Conservation (phyloP, 2,329 filamentous ascomycete genomes). For the Colletotrichum higginsianum region DNA sequence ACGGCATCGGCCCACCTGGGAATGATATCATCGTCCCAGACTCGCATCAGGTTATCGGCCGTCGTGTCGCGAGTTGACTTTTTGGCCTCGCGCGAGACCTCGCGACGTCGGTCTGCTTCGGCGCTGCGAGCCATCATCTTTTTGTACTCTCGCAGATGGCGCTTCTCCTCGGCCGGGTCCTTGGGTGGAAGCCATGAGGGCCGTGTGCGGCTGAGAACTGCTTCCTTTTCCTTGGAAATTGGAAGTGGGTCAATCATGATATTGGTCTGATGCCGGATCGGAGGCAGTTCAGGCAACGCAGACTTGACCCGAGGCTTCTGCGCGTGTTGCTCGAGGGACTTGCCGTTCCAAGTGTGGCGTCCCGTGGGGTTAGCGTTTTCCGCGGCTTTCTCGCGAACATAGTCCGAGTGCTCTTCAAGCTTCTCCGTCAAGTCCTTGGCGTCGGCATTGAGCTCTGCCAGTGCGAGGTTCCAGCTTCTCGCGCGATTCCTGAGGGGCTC, state of each 20-base stretch:
- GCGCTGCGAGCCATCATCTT: conserved; percentile 81
- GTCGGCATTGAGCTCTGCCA: conserved; percentile 79
- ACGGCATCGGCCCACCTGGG: conserved; percentile 83
- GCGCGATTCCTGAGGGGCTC: conserved; percentile 69
- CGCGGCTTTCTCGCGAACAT: conserved; percentile 45
- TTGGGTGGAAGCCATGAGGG: conserved; percentile 91
- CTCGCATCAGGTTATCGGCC: conserved; percentile 68
- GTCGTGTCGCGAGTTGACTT: conserved; percentile 69
- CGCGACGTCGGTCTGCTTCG: conserved; percentile 72
- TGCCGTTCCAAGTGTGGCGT: conserved; percentile 58
- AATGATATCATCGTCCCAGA: conserved; percentile 84
- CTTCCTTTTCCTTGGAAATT: conserved; percentile 89
- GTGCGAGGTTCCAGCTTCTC: conserved; percentile 82
- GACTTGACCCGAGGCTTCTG: conserved; percentile 72
- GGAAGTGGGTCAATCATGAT: conserved; percentile 89
- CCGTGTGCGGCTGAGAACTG: conserved; percentile 83
- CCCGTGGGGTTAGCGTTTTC: conserved; percentile 44
- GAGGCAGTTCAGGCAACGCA: conserved; percentile 78
- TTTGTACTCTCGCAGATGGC: conserved; percentile 88
- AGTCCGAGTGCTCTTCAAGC: conserved; percentile 82
- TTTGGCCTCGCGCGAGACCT: conserved; percentile 66
- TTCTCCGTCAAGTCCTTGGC: conserved; percentile 83
- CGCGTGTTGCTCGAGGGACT: conserved; percentile 45
- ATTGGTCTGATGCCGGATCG: conserved; percentile 76
- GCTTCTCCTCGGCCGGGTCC: conserved; percentile 90